Percentiles rank a stretch among this genome's conserved stretches.
Conservation (phyloP, 768 basidiomycete genomes). For the Leccinum subgranulosum region DNA sequence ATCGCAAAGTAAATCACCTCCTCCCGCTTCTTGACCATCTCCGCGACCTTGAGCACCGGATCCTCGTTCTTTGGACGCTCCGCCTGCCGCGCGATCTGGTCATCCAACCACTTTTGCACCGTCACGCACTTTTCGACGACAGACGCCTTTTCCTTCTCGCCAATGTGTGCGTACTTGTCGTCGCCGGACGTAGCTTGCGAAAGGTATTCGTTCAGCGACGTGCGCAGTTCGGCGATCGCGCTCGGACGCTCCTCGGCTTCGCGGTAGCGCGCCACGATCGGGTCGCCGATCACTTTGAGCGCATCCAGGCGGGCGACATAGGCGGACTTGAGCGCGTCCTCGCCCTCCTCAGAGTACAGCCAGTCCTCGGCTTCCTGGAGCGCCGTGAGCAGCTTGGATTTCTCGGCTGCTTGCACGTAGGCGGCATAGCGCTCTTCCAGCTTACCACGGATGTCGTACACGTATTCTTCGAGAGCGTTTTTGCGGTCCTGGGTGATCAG, state of each 20-base stretch:
- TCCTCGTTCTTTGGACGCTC: conserved; percentile 89
- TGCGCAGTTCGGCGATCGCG: conserved; percentile 73
- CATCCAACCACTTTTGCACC: conserved; percentile 93
- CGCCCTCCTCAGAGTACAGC: conserved; percentile 95
- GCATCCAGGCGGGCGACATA: conserved; percentile 81
- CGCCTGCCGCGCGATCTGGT: conserved; percentile 81
- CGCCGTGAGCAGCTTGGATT: conserved; percentile 65
- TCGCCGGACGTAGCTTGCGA: conserved; percentile 77
- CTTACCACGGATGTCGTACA: conserved; percentile 92
- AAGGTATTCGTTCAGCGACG: conserved; percentile 85
- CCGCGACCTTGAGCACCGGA: conserved; percentile 74
- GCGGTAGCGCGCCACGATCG: conserved; percentile 76
- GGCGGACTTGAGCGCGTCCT: conserved; percentile 94
- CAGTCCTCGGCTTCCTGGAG: conserved; percentile 88
- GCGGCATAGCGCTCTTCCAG: conserved; percentile 83
- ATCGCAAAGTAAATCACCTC: conserved; percentile 88
- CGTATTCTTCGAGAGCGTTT: conserved; percentile 98
- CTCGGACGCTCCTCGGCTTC: conserved; percentile 80
- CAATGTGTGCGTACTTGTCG: conserved; percentile 87
- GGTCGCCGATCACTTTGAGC: conserved; percentile 81
- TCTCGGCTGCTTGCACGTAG: conserved; percentile 75
- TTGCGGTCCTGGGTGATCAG: conserved; percentile 72
- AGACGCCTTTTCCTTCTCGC: conserved; percentile 79
- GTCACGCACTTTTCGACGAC: conserved; percentile 90
- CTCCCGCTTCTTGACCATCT: conserved; percentile 89